These are phyloP conservation scores for Graphiopsis chlorocephala DNA, from an alignment of 2,329 filamentous ascomycete genomes.

Conservation along the genomic window DNA sequence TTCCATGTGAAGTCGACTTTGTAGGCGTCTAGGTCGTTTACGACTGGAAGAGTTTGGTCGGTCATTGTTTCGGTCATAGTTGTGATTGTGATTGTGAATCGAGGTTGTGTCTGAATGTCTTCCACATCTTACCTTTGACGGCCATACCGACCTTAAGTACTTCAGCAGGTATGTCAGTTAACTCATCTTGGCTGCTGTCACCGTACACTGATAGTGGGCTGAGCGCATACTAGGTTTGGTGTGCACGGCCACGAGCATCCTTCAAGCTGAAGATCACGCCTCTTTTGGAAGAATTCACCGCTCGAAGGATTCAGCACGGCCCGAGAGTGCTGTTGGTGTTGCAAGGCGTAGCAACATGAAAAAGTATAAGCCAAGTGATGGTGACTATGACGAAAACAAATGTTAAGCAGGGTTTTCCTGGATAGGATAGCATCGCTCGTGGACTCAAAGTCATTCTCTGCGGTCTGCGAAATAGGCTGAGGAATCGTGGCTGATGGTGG, in stretches of 20 bases:
- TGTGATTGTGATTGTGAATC: neutral
- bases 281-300: neutral
- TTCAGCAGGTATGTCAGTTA: neutral
- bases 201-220: conserved; percentile 1
- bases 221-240: neutral
- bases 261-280: neutral
- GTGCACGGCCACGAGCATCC: neutral
- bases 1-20: conserved; percentile 11
- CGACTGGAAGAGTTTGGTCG: neutral
- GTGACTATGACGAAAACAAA: neutral
- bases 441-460: neutral
- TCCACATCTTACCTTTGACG: neutral
- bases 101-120: neutral
- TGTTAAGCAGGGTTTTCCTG: neutral
- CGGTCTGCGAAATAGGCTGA: too few relatives aligned
- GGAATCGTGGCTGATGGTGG: neutral
- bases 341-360: neutral
- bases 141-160: neutral
- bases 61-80: neutral
- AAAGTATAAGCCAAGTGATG: neutral
- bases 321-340: neutral
- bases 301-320: conserved; percentile 6
- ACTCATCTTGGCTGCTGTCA: conserved; percentile 2
- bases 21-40: neutral
- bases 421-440: neutral